Base-by-base conservation (phyloP, 805 yeast genomes). In the Middelhovenomyces tepae region DNA sequence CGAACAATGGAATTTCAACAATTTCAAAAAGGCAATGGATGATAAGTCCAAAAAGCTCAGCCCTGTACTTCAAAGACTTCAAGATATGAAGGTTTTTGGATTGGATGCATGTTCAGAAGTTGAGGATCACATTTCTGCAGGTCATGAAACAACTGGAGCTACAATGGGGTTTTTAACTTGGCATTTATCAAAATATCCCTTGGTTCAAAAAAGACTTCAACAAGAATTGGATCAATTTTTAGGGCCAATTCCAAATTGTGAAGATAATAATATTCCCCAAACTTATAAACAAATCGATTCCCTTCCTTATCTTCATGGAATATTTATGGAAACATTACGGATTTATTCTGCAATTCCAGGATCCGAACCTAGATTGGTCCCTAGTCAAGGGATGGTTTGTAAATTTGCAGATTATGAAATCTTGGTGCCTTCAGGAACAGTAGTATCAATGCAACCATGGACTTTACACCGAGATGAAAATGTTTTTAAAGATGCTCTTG, bases 331-430 rank as follows among this genome's bases (percentile, higher is more conserved):
- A 51, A 66, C 68, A 3, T 64, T 68, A 14, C 59, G 87, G 26
- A 58, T 77, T 1, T 81, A 78, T 51, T 63, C 84, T 3, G 76
- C 85, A 0, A 78, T 78, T 40, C 86, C 86, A 1, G 86, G 85
- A 2, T 67, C 75, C 27, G 85, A 78, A 50, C 85, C 85, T 2
- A 50, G 87, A 21, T 56, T 65, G 7, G 69, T 65, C 28, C 68
- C 69, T 1, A 33, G 40, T 9, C 31, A 11, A 20, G 53, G 45
- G 37, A 44, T 22, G 43, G n/a, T n/a, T n/a, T n/a, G n/a, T n/a
- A 41, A 20, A 3, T 22, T 27, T 25, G 21, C 22, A 7, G 16
- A 48, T 4, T 19, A 51, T 16, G 27, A 42, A 3, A 29, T 49
- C n/a, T 26, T 44, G 29, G 44, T 77, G 10, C 82, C 84, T 0